Evolutionary conservation across 73 alveolate species (phyloP).

Genomic region (Paramecium tetraurelia): DNA sequence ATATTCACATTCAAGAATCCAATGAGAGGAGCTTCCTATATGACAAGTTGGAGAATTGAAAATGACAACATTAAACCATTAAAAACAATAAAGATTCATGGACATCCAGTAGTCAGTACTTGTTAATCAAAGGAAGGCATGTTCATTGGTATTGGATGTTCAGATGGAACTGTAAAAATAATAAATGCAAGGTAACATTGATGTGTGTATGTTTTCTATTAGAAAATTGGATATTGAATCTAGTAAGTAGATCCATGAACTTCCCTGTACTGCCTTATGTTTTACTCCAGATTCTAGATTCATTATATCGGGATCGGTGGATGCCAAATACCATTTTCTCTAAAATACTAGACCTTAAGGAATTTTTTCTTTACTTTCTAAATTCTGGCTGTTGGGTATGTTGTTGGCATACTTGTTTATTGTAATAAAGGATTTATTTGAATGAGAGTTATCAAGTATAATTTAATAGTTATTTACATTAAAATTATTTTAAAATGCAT

Average conservation of each 20-base stretch:
- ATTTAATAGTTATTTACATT: background rate
- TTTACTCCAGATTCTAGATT: conserved; percentile 48
- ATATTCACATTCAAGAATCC: conserved; percentile 45
- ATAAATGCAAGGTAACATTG: background rate
- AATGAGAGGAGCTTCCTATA: conserved; percentile 45
- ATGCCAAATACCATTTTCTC: background rate
- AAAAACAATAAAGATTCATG: conserved; percentile 1
- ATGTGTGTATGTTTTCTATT: background rate
- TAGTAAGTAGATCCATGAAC: background rate
- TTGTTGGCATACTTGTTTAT: conserved; percentile 1
- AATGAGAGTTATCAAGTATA: background rate
- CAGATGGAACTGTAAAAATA: conserved; percentile 42
- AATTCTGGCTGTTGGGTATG: conserved; percentile 15
- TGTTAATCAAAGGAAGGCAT: conserved; percentile 5
- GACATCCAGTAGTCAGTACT: background rate
- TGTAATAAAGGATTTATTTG: conserved; percentile 4
- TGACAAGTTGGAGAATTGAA: conserved; percentile 33
- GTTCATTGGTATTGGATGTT: conserved; percentile 26
- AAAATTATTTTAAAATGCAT: background rate
- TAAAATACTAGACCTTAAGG: conserved; percentile 29
- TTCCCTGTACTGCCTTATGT: background rate
- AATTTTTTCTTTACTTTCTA: background rate
- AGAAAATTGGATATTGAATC: conserved; percentile 17
- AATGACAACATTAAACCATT: background rate
- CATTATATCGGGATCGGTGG: conserved; percentile 26